Evolutionary conservation across 306 rosid genomes (phyloP).

Genomic region (Quercus mongolica): DNA sequence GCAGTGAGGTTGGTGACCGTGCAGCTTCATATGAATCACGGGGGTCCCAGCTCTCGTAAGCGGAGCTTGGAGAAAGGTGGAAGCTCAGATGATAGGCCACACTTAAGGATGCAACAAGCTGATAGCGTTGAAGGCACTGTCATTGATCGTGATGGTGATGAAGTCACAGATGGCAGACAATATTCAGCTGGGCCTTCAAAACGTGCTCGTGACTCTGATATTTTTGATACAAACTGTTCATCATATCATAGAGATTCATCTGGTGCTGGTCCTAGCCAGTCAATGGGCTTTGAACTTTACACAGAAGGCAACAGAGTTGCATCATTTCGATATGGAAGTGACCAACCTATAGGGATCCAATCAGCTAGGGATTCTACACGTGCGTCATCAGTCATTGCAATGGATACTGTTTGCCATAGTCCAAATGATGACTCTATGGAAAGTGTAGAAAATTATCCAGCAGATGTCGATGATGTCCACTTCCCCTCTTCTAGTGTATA

Average conservation of each 20-base stretch:
- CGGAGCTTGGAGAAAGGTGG: constrained; percentile 86
- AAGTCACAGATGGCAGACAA: constrained; percentile 84
- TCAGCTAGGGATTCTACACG: constrained; percentile 82
- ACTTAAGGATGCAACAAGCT: constrained; percentile 80
- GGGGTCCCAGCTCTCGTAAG: constrained; percentile 95
- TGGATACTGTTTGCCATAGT: constrained; percentile 87
- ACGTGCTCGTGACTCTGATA: constrained; percentile 80
- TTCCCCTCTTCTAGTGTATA: constrained; percentile 88
- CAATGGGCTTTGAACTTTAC: constrained; percentile 73
- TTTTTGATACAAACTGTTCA: constrained; percentile 72
- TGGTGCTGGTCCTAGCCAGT: constrained; percentile 94
- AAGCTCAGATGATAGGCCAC: constrained; percentile 73
- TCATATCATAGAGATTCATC: constrained; percentile 66
- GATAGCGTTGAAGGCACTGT: constrained; percentile 99
- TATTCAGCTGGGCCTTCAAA: constrained; percentile 94
- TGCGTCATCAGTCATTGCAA: constrained; percentile 98
- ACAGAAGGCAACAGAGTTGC: constrained; percentile 58
- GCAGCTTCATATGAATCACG: constrained; percentile 97
- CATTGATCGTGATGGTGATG: constrained; percentile 95
- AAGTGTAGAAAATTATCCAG: constrained; percentile 94
- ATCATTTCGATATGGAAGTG: constrained; percentile 72
- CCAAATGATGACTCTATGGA: constrained; percentile 90
- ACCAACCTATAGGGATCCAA: constrained; percentile 56
- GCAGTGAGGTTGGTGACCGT: constrained; percentile 97
- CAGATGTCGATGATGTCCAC: constrained; percentile 84